These are phyloP conservation scores for Chloropicon primus DNA, from an alignment of 139 green algal species.

Conservation along the genomic window DNA sequence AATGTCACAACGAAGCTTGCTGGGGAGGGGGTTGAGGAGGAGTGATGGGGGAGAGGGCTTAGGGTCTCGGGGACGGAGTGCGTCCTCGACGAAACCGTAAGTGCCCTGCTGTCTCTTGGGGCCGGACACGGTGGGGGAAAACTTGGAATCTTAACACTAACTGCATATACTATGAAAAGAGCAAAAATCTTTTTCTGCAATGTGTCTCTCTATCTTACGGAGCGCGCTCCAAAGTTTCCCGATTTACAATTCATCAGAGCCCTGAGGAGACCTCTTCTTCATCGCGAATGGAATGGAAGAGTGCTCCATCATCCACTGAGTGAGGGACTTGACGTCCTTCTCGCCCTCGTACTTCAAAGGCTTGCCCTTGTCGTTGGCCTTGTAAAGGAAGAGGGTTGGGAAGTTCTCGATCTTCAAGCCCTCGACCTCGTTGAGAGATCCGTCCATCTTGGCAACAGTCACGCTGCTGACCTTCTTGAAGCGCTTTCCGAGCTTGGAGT, in stretches of 20 bases:
- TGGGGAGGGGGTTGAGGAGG: too few relatives aligned
- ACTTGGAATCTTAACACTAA: too few relatives aligned
- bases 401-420: constrained; percentile 7
- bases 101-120: too few relatives aligned
- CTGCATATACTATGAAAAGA: too few relatives aligned
- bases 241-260: background rate
- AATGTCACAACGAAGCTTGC: too few relatives aligned
- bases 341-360: background rate
- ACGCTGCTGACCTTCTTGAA: constrained; percentile 50
- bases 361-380: background rate
- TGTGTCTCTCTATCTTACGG: too few relatives aligned
- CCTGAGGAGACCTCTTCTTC: background rate
- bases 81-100: too few relatives aligned
- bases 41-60: too few relatives aligned
- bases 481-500: constrained; percentile 68
- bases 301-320: background rate
- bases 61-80: too few relatives aligned
- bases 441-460: constrained; percentile 47
- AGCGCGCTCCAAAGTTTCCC: background rate
- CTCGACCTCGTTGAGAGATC: constrained; percentile 13
- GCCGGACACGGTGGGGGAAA: too few relatives aligned
- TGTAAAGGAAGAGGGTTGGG: background rate
- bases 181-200: too few relatives aligned
- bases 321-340: background rate
- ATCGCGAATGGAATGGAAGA: background rate